Conservation (phyloP, 179 eudicot genomes). For the Carnegiea gigantea region DNA sequence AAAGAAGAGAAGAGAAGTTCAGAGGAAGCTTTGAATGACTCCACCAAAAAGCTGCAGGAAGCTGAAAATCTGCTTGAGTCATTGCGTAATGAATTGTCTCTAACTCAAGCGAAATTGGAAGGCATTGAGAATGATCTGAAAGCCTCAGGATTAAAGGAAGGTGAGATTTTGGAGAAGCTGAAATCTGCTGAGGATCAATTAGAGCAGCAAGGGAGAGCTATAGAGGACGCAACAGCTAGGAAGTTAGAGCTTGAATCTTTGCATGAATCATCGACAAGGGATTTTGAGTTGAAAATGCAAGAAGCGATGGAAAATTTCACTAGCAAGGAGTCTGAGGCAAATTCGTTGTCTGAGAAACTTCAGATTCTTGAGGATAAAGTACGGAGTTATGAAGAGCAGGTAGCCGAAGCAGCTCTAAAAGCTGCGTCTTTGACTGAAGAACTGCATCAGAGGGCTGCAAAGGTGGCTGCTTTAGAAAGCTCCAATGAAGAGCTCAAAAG, state of each 20-base stretch:
- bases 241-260: constrained; percentile 60
- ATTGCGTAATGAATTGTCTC: constrained; percentile 31
- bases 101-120: constrained; percentile 36
- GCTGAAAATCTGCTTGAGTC: constrained; percentile 40
- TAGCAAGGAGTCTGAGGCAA: constrained; percentile 59
- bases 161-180: constrained; percentile 63
- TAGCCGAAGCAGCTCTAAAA: constrained; percentile 34
- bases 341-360: constrained; percentile 55
- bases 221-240: constrained; percentile 58
- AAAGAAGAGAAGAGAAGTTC: constrained; percentile 37
- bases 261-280: constrained; percentile 49
- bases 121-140: constrained; percentile 39
- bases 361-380: constrained; percentile 56
- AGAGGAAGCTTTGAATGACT: constrained; percentile 20
- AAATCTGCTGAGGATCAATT: constrained; percentile 68
- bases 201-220: constrained; percentile 47
- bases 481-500: constrained; percentile 56
- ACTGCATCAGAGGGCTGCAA: constrained; percentile 36
- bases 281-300: constrained; percentile 66
- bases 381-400: constrained; percentile 29
- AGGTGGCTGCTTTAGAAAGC: constrained; percentile 35
- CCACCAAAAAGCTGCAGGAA: constrained; percentile 34
- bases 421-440: constrained; percentile 47
- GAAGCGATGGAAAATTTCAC: constrained; percentile 50
- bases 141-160: constrained; percentile 46